Evolutionary conservation across 2,329 filamentous ascomycete genomes (phyloP).

Genomic region (Exophiala alcalophila): DNA sequence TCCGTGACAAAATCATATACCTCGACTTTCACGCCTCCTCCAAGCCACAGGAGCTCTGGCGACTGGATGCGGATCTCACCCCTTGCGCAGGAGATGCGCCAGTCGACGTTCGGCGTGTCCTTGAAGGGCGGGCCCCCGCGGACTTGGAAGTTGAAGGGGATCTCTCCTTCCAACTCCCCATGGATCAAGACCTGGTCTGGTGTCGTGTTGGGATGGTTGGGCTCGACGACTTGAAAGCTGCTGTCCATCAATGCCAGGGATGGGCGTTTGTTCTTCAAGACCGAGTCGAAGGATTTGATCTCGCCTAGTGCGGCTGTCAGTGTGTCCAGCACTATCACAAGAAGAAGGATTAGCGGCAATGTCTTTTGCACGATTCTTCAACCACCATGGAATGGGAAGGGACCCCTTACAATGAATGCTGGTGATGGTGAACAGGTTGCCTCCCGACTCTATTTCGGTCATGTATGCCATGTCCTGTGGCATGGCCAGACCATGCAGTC

Average conservation of each 20-base stretch:
- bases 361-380: no score
- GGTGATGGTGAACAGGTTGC: conserved; percentile 7
- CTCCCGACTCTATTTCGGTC: conserved; percentile 3
- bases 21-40: conserved; percentile 4
- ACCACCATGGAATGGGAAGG: background rate
- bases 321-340: conserved; percentile 2
- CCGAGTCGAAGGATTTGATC: background rate
- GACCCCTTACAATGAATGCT: conserved; percentile 5
- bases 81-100: conserved; percentile 6
- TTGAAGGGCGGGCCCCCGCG: conserved; percentile 9
- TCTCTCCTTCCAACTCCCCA: conserved; percentile 1
- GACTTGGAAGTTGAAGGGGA: conserved; percentile 8
- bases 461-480: conserved; percentile 6
- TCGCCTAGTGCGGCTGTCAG: conserved; percentile 6
- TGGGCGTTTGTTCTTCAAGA: conserved; percentile 6
- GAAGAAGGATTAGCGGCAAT: background rate
- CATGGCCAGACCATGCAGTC: background rate
- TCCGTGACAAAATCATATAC: conserved; percentile 1
- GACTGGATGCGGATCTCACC: conserved; percentile 3
- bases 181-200: conserved; percentile 7
- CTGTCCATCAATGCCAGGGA: background rate
- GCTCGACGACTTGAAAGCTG: conserved; percentile 1
- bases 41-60: background rate
- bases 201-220: conserved; percentile 1
- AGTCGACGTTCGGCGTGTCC: conserved; percentile 5